Conservation (phyloP, 176 grass and related monocot genomes). For the Typha latifolia region DNA sequence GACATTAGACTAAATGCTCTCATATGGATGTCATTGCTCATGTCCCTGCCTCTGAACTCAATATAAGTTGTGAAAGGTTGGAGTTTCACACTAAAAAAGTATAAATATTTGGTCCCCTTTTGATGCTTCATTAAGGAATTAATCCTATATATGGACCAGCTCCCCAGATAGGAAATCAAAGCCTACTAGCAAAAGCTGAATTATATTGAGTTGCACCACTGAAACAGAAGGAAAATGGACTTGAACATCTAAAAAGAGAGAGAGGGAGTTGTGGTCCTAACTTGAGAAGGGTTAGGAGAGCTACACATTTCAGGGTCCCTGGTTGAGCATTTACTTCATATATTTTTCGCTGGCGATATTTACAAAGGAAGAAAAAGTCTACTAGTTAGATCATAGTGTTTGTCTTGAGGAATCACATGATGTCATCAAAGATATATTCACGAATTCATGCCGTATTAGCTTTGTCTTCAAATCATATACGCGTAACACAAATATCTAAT, state of each 20-base stretch:
- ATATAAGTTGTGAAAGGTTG: neutral
- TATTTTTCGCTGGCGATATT: too few species aligned
- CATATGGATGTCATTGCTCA: neutral
- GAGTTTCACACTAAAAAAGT: neutral
- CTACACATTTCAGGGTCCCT: neutral
- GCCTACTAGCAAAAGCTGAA: neutral
- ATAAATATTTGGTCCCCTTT: neutral
- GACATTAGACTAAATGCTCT: too few species aligned
- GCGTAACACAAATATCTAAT: too few species aligned
- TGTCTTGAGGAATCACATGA: too few species aligned
- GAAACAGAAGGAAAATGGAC: too few species aligned
- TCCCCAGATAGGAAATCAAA: neutral
- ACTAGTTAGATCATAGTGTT: too few species aligned
- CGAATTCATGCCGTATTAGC: too few species aligned
- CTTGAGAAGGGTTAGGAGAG: neutral
- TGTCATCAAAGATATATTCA: too few species aligned
- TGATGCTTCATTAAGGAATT: neutral
- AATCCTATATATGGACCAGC: constrained; percentile 1
- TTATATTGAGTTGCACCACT: neutral
- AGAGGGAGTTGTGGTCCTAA: constrained; percentile 1
- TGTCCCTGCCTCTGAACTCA: neutral
- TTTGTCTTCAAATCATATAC: too few species aligned
- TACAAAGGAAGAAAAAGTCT: too few species aligned
- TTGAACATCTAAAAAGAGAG: neutral
- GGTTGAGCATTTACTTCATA: neutral